phyloP scores from a whole-genome alignment of 441 rosid species.

The Omphalea diandra region DNA sequence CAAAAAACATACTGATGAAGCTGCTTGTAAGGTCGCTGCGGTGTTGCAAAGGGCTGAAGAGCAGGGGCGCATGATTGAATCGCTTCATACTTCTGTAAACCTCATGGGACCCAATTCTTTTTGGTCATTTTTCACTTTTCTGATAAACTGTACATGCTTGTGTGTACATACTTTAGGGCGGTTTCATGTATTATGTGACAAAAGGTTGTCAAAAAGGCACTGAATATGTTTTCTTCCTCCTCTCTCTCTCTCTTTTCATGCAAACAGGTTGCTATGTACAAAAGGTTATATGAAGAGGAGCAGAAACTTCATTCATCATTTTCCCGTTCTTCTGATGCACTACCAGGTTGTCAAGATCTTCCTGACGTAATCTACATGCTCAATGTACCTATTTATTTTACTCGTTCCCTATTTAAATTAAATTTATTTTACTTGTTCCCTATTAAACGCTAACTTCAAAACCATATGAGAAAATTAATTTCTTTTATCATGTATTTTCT shows the following conservation, averaged over 20 bases:
- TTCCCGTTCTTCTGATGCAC: conserved; percentile 40
- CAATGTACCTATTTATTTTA: no score
- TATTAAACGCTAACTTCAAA: no score
- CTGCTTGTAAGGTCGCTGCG: conserved; percentile 79
- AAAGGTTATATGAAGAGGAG: conserved; percentile 90
- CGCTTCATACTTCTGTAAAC: conserved; percentile 86
- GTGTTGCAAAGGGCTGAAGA: conserved; percentile 94
- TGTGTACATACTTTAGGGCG: neutral
- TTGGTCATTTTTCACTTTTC: conserved; percentile 2
- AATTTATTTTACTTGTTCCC: no score
- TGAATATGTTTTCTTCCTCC: neutral
- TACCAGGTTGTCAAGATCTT: conserved; percentile 48
- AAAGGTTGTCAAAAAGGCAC: no score
- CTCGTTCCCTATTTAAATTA: no score
- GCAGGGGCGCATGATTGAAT: conserved; percentile 90
- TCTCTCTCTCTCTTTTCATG: conserved; percentile 13
- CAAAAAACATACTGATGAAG: conserved; percentile 73
- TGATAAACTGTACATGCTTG: neutral
- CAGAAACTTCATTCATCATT: conserved; percentile 60
- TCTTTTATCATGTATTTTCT: no score
- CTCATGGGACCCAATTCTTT: conserved; percentile 17
- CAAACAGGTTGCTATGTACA: conserved; percentile 90
- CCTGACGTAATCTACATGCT: neutral
- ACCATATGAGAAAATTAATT: no score
- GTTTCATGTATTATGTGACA: neutral